Conservation (phyloP, 805 yeast species). For the Saccharomyces cerevisiae region DNA sequence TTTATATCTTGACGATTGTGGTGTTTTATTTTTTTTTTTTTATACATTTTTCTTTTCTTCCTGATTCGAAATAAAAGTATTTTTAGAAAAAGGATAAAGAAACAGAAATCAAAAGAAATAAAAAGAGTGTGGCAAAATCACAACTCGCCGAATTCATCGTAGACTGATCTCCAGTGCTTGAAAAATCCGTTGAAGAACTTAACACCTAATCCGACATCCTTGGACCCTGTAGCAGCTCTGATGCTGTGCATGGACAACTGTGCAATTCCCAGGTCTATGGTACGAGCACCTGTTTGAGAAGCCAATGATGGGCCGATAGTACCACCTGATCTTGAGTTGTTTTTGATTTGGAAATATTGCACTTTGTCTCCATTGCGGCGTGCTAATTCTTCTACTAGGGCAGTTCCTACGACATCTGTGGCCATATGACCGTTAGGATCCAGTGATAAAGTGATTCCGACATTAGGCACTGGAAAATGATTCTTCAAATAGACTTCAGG, state of each 20-base stretch:
- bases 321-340: constrained; percentile 80
- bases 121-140: constrained; percentile 12
- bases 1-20: neutral
- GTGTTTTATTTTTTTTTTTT: neutral
- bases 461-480: constrained; percentile 75
- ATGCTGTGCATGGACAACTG: constrained; percentile 83
- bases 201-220: constrained; percentile 67
- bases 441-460: constrained; percentile 59
- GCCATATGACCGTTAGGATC: constrained; percentile 83
- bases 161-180: constrained; percentile 54
- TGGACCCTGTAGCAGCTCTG: constrained; percentile 70
- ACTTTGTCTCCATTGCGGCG: constrained; percentile 51
- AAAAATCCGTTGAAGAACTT: constrained; percentile 67
- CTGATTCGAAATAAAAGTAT: neutral
- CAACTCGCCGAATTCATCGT: constrained; percentile 44
- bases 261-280: constrained; percentile 75
- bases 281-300: constrained; percentile 60
- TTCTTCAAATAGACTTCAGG: constrained; percentile 58
- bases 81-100: neutral
- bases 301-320: constrained; percentile 75
- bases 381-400: constrained; percentile 65
- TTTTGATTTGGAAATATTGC: constrained; percentile 81
- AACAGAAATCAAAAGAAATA: neutral
- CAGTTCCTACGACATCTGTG: constrained; percentile 66
- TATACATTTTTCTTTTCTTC: neutral